A percentile compares a stretch with the other conserved stretches of the same genome.
Conservation (phyloP, 768 basidiomycete genomes). For the Rhodotorula sphaerocarpa region DNA sequence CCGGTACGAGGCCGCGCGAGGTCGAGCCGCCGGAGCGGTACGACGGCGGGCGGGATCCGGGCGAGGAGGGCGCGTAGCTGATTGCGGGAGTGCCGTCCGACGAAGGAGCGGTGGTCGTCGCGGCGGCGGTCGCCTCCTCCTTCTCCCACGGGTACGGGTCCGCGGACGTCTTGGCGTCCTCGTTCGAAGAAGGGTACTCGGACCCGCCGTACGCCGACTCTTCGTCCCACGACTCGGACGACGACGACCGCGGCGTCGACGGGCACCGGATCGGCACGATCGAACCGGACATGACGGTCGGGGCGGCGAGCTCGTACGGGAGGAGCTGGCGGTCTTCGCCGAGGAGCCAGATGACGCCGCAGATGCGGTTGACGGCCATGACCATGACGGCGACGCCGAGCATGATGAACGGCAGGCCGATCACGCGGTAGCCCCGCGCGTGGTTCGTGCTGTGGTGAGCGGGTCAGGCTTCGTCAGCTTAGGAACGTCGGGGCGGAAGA, state of each 20-base stretch:
- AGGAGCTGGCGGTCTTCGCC: constrained; percentile 34
- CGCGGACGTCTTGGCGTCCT: constrained; percentile 19
- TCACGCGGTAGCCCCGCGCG: constrained; percentile 22
- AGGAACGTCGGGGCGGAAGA: too few species aligned
- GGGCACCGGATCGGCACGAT: constrained; percentile 29
- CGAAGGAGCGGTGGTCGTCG: background rate
- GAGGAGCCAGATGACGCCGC: constrained; percentile 34
- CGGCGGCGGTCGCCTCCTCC: constrained; percentile 7
- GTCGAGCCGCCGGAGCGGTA: constrained; percentile 17
- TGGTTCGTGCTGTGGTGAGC: constrained; percentile 7
- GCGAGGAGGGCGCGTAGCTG: background rate
- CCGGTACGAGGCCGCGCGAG: constrained; percentile 14
- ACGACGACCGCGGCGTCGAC: constrained; percentile 9
- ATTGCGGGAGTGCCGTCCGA: background rate
- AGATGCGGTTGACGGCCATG: constrained; percentile 32
- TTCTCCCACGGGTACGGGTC: constrained; percentile 35
- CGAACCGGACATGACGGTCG: constrained; percentile 27
- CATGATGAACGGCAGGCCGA: constrained; percentile 28
- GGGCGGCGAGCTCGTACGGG: constrained; percentile 31
- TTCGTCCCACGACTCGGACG: constrained; percentile 24
- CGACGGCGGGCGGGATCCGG: constrained; percentile 27
- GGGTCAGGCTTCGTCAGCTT: background rate
- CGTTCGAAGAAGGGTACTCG: background rate
- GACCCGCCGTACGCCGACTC: constrained; percentile 15
- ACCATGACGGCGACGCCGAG: constrained; percentile 31